A percentile compares a stretch with the other conserved stretches of the same genome.
Conservation (phyloP, 164 flowering plant genomes). For the Berberis vulgaris region DNA sequence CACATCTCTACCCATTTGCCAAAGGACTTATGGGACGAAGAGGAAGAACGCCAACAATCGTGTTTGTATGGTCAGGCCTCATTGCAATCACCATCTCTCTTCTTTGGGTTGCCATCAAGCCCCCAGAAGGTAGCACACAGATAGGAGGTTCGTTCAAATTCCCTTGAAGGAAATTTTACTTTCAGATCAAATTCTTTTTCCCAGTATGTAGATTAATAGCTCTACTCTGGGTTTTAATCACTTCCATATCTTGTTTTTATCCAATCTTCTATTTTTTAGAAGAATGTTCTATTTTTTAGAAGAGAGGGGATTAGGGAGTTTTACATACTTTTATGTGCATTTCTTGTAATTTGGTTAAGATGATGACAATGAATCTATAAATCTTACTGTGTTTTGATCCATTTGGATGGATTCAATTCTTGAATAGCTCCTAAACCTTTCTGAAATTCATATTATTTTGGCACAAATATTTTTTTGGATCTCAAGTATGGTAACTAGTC, state of each 20-base stretch:
- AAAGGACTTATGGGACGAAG: slow-evolving; percentile 89
- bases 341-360: slow-evolving; percentile 1
- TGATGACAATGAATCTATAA: background rate
- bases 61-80: slow-evolving; percentile 85
- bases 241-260: background rate
- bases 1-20: slow-evolving; percentile 82
- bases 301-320: background rate
- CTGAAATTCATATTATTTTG: too few species aligned
- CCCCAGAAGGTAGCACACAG: slow-evolving; percentile 33
- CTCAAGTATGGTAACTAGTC: too few species aligned
- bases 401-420: too few species aligned
- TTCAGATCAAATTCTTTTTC: background rate
- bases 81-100: slow-evolving; percentile 75
- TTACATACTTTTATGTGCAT: background rate
- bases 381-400: background rate
- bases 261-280: background rate
- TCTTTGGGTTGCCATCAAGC: slow-evolving; percentile 76
- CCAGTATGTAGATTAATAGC: background rate
- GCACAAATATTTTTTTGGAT: too few species aligned
- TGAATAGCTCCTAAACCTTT: too few species aligned
- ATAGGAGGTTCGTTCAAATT: slow-evolving; percentile 65
- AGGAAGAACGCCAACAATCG: slow-evolving; percentile 76
- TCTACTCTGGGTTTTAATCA: background rate
- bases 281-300: background rate
- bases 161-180: slow-evolving; percentile 30